Base-by-base conservation (phyloP, 2,329 filamentous ascomycete species). In the Venturia pyrina region DNA sequence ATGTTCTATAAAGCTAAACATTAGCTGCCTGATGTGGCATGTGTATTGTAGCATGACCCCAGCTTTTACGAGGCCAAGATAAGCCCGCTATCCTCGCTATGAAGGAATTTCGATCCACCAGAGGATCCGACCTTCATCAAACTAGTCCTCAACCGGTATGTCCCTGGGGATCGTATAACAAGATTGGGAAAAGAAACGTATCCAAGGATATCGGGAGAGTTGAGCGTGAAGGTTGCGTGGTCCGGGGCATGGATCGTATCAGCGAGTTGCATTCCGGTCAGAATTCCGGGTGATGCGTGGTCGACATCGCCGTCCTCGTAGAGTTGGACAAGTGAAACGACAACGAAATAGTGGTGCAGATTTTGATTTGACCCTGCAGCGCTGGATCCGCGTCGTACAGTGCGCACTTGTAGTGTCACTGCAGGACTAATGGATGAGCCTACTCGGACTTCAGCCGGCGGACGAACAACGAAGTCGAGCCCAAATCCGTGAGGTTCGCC, bases 151-250 rank as follows among this genome's bases (percentile, higher is more conserved):
- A 65, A 19, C 24, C 37, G 28, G 21, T 59, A 65, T 34, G 43
- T 65, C 3, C 63, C 63, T 1, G 37, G 28, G 13, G 48, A 43
- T 21, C 50, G 63, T 28, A 65, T 43, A 19, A 41, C 37, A 7
- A 65, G 48, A 37, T 56, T 32, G n/a, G 63, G 63, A 53, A 65
- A 65, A 28, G 63, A 65, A 32, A 65, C 34, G 50, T 65, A 65
- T 13, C 63, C 63, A 34, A 65, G 37, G 28, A 65, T 53, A 32
- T 65, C 63, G 19, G 48, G 48, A 5, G 53, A 21, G 6, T 40
- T 50, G 53, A 59, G 53, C 11, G 53, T 37, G 53, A 59, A 5
- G 40, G 40, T 62, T 6, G 60, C 60, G 13, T 57, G 37, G 11
- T 40, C 62, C 15, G 43, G 62, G 17, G 50, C 48, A 34, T 65